Evolutionary conservation across 2,329 filamentous ascomycete species (phyloP), one percentile per base, ranked within the genome.

Genomic region (Falciphora oryzae): DNA sequence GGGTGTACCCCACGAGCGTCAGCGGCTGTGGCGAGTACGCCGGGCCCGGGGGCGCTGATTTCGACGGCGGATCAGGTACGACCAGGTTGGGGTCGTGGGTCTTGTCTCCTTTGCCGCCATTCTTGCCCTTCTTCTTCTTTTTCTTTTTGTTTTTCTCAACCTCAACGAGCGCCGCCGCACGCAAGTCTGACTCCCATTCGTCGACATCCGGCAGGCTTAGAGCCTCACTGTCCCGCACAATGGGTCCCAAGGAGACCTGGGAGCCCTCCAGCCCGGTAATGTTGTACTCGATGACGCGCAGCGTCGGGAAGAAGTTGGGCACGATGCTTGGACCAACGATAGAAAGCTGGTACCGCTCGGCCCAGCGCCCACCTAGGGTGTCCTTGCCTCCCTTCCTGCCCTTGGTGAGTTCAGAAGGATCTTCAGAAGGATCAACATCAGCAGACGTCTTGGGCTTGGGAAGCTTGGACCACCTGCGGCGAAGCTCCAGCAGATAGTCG

Each of bases 201-300:
- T 68, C 62, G 65, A 72, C 3, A 63, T 67, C 63, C 65, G 73
- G 66, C 65, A 71, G 65, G 65, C 74, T 70, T 28, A 73, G 59
- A 25, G 65, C 68, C 62, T 66, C 69, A 65, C 68, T 71, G n/a
- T 66, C 71, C 63, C 50, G 65, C 28, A 63, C 27, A 13, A 31
- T 7, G 13, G 62, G 57, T 11, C 56, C 79, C 1, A 71, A 68
- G 83, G 84, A 86, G 1, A 80, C 75, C 1, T 77, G 72, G 0
- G 74, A 70, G 63, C 85, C 71, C 68, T 92, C 89, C 4, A 97
- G 74, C 0, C 92, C 92, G 0, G 82, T 91, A 64, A 92, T 92
- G 74, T 99, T 98, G 80, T 98, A 99, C 72, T 97, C 92, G 68
- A 94, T 81, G n/a, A 99, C 84, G n/a, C 93, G 86, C 38, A 97